Evolutionary conservation across 2,329 filamentous ascomycete species (phyloP), one percentile per base, ranked within the genome.

Genomic region (Pyrenophora tritici-repentis): DNA sequence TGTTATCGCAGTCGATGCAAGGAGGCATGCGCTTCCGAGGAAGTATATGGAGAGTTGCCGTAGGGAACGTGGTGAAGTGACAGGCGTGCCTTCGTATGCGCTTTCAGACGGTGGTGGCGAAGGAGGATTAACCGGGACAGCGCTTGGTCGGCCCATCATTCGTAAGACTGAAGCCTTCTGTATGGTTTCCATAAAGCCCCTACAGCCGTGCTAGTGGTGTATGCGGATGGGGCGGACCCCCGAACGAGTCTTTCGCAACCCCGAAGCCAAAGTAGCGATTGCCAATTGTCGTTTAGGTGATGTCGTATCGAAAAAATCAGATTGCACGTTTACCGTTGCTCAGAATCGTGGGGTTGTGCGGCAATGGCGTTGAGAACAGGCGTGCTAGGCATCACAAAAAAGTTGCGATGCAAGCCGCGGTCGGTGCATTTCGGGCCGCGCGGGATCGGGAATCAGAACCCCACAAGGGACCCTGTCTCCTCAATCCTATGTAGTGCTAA

Each of bases 11-110:
- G 88, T 78, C 1, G 91, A 90, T 56, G 91, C 79, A 17, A 83
- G 77, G 58, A 95, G 83, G 75, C 96, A 95, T 47, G 84, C 80
- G 9, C 89, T 81, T 35, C 93, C 93, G 54, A 86, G 85, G 62
- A 87, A 79, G 73, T 94, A 87, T 52, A 96, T 75, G 18, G 85
- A 80, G 12, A 90, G 74, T 71, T 91, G 87, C 46, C 81, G 81
- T 42, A 82, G 70, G 34, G 79, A 82, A 65, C 84, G 82, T 42
- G 74, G 68, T 13, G 78, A 78, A 42, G 78, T 69, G 41, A 74
- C 51, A 32, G 69, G 63, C n/a, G 68, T 69, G 54, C 59, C 62
- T 45, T 68, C 58, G 55, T 64, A 63, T 35, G 57, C 41, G 34
- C 56, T 40, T 43, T 65, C 59, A 29, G 61, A 50, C 31, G 58